These are phyloP conservation scores for Pugionium dolabratum DNA, from an alignment of 345 rosid genomes.

Conservation along the genomic window DNA sequence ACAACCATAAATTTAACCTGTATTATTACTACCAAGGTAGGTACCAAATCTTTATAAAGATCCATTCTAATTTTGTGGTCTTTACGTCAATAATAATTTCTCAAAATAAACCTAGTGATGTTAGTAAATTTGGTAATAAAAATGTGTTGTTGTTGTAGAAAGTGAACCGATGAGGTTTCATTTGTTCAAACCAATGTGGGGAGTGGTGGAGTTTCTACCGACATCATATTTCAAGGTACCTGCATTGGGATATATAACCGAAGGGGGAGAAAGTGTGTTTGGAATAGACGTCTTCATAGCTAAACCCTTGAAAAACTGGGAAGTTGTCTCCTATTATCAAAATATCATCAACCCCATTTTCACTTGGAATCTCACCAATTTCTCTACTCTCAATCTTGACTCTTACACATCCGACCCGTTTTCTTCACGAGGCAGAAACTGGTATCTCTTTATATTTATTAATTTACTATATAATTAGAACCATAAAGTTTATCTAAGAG, in stretches of 20 bases:
- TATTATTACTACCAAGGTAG: constrained; percentile 10
- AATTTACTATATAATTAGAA: too few species aligned
- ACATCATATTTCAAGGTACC: not conserved
- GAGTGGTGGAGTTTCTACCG: not conserved
- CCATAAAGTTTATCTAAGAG: too few species aligned
- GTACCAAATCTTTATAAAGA: not conserved
- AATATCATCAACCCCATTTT: not conserved
- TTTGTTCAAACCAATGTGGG: not conserved
- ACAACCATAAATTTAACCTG: rapidly evolving
- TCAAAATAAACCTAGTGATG: not conserved
- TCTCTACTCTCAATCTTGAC: not conserved
- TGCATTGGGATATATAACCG: not conserved
- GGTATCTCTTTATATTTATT: constrained; percentile 2
- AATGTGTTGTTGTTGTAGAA: not conserved
- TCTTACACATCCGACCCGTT: constrained; percentile 7
- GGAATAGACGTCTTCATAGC: constrained; percentile 27
- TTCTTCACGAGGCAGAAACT: constrained; percentile 25
- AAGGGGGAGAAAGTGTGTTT: constrained; percentile 16
- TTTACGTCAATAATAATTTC: not conserved
- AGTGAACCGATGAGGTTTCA: constrained; percentile 1
- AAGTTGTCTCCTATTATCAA: constrained; percentile 13
- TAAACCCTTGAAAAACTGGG: constrained; percentile 6
- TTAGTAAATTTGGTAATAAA: too few species aligned
- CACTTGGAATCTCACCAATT: constrained; percentile 10
- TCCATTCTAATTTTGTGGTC: not conserved